Base-by-base conservation (phyloP, 768 basidiomycete species). In the Mycena metata region DNA sequence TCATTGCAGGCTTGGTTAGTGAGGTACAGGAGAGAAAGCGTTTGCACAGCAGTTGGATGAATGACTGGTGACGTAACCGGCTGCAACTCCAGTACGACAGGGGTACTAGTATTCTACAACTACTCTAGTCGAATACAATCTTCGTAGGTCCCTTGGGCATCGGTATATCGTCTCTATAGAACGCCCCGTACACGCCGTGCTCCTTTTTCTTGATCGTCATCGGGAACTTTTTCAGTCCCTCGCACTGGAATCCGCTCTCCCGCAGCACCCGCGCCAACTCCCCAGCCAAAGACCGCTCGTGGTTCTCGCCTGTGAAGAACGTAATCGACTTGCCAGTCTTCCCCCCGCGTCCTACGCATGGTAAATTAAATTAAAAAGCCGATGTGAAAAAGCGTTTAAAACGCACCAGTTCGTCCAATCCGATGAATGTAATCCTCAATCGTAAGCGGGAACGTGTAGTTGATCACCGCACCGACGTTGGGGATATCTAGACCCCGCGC, bases 151-250 rank as follows among this genome's bases (percentile, higher is more conserved):
- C 88, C 23, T 85, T 85, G 24, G 86, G 85, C 50, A 84, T 80
- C 12, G 86, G 83, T 35, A 90, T 89, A 70, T 90, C 89, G 71
- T 93, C 89, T 63, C 91, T 79, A 79, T 86, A 95, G 80, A 95
- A 95, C 7, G 92, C 93, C 6, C 96, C 96, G 73, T 98, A 98
- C 46, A 88, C 91, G 21, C 94, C 83, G 74, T 98, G 96, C 73
- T 91, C 89, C 85, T 90, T 95, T 86, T 99, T 99, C 85, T 97
- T 98, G 82, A 99, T 95, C 66, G 96, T 94, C 88, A 96, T 95
- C 57, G 96, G 95, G 84, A 98, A 98, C 74, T 91, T 90, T 66
- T 90, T 89, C 80, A 98, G 83, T 7, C 81, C 90, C 71, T 92
- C 89, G 54, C 90, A 88, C 64, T 92, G 88, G 70, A 93, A 94